Base-by-base conservation (phyloP, 352 stramenopile genomes). In the Pythium aphanidermatum region DNA sequence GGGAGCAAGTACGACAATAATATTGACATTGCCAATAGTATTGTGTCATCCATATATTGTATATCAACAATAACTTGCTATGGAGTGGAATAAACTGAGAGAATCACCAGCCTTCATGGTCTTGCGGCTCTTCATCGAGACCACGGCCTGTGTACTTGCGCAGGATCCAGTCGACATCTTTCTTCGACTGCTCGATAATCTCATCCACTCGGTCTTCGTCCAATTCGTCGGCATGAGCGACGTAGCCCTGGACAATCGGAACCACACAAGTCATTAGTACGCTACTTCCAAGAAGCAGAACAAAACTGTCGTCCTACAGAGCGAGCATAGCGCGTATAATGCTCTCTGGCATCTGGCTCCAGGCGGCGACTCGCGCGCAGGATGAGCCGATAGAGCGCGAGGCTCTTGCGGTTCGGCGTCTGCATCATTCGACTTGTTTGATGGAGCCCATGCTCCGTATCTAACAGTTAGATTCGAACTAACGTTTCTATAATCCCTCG, bases 91-190 rank as follows among this genome's bases (percentile, higher is more conserved):
- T n/a, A n/a, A n/a, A n/a, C n/a, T n/a, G n/a, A n/a, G n/a, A n/a
- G n/a, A n/a, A n/a, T n/a, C n/a, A n/a, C n/a, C n/a, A n/a, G n/a
- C n/a, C n/a, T n/a, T n/a, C n/a, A n/a, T n/a, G n/a, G n/a, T n/a
- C n/a, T n/a, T n/a, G n/a, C n/a, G n/a, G n/a, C n/a, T n/a, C n/a
- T n/a, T 51, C 29, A 20, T 45, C 26, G 33, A 62, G 39, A 11
- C 44, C 52, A 8, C 41, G 24, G 25, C 51, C 60, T 1, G 44
- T 66, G 61, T 74, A 60, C 46, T 78, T 73, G 35, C 44, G 52
- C 16, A 73, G 49, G 40, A 74, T 67, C 58, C 68, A 79, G 48
- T 79, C 61, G 24, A 74, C 65, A 35, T 75, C 68, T 16, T 79
- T 47, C 47, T 68, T 49, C 12, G 67, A 49, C 21, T 59, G 64